Evolutionary conservation across 306 rosid genomes (phyloP).

Genomic region (Prosopis cineraria): DNA sequence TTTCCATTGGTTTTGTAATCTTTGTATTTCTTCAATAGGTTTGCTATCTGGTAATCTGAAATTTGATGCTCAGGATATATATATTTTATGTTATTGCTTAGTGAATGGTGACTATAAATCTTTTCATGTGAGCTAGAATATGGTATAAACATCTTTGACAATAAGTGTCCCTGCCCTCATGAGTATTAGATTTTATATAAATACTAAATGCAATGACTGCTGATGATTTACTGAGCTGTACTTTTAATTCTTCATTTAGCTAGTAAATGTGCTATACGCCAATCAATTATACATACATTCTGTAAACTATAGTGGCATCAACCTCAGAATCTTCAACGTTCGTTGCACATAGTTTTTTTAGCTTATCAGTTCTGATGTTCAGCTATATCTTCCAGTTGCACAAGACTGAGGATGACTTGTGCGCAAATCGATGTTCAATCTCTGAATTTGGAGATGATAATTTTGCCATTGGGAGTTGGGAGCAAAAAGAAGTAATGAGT

Average conservation of each 20-base stretch:
- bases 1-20: constrained; percentile 27
- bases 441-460: constrained; percentile 98
- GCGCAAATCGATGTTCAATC: constrained; percentile 74
- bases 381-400: constrained; percentile 48
- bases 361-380: constrained; percentile 29
- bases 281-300: not conserved
- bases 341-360: constrained; percentile 24
- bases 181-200: no score
- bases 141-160: not conserved
- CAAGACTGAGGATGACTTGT: constrained; percentile 81
- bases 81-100: not conserved
- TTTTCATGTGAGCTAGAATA: not conserved
- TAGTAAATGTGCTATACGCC: not conserved
- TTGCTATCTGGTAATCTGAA: constrained; percentile 20
- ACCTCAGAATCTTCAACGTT: constrained; percentile 19
- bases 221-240: not conserved
- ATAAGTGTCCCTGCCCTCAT: no score
- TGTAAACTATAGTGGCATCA: not conserved
- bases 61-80: constrained; percentile 7
- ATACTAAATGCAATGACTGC: not conserved
- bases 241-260: not conserved
- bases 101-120: constrained; percentile 4
- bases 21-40: constrained; percentile 9
- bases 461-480: constrained; percentile 94
- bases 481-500: constrained; percentile 78